phyloP scores from a whole-genome alignment of 1,284 basidiomycete species.

The Ceratobasidium sp. region DNA sequence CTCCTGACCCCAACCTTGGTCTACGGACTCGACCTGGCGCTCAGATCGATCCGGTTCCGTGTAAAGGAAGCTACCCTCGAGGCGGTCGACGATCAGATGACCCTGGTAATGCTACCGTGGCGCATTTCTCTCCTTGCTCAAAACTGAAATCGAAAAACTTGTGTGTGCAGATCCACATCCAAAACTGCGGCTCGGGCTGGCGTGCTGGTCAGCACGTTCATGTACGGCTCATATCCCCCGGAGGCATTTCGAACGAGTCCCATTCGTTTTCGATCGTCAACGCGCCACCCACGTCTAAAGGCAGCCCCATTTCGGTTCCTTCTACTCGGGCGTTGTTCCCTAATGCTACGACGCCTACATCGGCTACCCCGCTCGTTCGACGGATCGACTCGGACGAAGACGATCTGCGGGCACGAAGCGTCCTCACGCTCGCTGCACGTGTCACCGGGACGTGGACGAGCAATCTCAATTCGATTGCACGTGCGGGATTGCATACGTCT shows the following conservation, averaged over 20 bases:
- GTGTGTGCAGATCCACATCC: conserved; percentile 69
- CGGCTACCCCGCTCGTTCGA: conserved; percentile 45
- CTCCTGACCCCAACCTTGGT: conserved; percentile 81
- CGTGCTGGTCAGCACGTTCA: conserved; percentile 80
- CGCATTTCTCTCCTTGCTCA: background rate
- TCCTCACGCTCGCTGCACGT: conserved; percentile 66
- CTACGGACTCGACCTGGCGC: conserved; percentile 75
- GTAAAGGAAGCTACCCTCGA: conserved; percentile 78
- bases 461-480: conserved; percentile 66
- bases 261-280: conserved; percentile 82
- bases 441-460: conserved; percentile 73
- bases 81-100: conserved; percentile 71
- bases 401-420: background rate
- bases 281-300: conserved; percentile 58
- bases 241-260: conserved; percentile 70
- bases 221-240: conserved; percentile 74
- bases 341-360: conserved; percentile 10
- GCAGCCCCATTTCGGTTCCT: conserved; percentile 44
- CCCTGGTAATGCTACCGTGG: conserved; percentile 62
- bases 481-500: conserved; percentile 1
- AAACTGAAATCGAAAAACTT: conserved; percentile 5
- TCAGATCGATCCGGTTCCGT: conserved; percentile 73
- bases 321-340: conserved; percentile 46
- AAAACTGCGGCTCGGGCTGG: conserved; percentile 77
- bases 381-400: conserved; percentile 6